Evolutionary conservation across 306 rosid species (phyloP).

Genomic region (Quillaja saponaria): DNA sequence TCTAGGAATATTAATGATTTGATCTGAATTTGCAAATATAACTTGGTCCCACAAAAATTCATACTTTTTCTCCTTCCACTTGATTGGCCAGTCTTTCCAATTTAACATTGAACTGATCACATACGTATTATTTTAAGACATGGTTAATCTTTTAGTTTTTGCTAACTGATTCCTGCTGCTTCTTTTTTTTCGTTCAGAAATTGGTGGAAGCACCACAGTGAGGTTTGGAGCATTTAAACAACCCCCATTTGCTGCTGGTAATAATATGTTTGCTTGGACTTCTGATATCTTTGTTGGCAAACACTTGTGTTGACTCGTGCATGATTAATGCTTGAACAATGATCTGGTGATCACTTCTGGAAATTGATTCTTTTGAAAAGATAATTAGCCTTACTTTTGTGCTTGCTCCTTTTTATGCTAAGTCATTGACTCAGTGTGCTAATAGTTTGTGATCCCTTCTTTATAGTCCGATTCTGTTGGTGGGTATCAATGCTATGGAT

Average conservation of each 20-base stretch:
- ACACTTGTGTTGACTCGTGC: slow-evolving; percentile 37
- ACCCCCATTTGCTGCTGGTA: slow-evolving; percentile 35
- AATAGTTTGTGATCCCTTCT: too few relatives aligned
- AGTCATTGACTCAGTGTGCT: not conserved
- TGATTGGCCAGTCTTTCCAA: too few relatives aligned
- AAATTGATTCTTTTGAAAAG: slow-evolving; percentile 30
- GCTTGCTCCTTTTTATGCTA: slow-evolving; percentile 25
- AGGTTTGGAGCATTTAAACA: slow-evolving; percentile 36
- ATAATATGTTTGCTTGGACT: slow-evolving; percentile 51
- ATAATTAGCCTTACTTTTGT: slow-evolving; percentile 13
- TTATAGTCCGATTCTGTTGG: too few relatives aligned
- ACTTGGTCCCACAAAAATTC: too few relatives aligned
- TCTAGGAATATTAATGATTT: too few relatives aligned
- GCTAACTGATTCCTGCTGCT: slow-evolving; percentile 29
- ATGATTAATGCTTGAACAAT: slow-evolving; percentile 33
- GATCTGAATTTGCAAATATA: too few relatives aligned
- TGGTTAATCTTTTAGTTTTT: too few relatives aligned
- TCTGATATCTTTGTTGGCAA: slow-evolving; percentile 38
- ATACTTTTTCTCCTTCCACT: too few relatives aligned
- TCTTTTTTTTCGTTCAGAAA: slow-evolving; percentile 63
- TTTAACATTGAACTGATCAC: too few relatives aligned
- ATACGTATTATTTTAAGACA: too few relatives aligned
- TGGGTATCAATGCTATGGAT: too few relatives aligned
- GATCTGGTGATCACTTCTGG: slow-evolving; percentile 30
- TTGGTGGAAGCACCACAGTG: slow-evolving; percentile 54